Evolutionary conservation across 345 rosid genomes (phyloP), one percentile per base, ranked within the genome.

Genomic region (Populus nigra): DNA sequence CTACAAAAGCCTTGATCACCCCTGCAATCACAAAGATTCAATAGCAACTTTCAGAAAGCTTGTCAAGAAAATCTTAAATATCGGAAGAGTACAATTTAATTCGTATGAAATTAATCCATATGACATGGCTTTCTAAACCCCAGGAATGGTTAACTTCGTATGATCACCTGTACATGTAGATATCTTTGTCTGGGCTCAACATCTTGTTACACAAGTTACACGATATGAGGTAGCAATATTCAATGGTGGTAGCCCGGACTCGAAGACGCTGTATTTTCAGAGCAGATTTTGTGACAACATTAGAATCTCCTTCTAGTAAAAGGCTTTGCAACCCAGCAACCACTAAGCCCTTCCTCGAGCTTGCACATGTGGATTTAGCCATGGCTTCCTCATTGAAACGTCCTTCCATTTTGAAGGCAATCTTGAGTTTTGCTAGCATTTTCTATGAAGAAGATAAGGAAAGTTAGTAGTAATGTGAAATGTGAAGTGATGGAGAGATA

Each of bases 1-100:
- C 95, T 92, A 79, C 97, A 94, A 76, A 88, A 94, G 5, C 95
- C 98, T 83, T 83, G 80, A 72, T 94, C 97, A 68, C 97, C 95
- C 82, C 95, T 93, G 88, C 77, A 76, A 45, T 50, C 41, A 65
- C 39, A 15, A 5, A 22, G 0, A 68, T 5, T 35, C 23, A 41
- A 5, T 16, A 33, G 23, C n/a, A 33, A 31, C 5, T 65, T 69
- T 69, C 55, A 69, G 25, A 69, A 39, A 16, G 13, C 13, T 22
- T 65, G 4, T 39, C 43, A 10, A 39, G 69, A 27, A 17, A 31
- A 13, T 8, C 65, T 31, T 15, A 3, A 67, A 67, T 33, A 33
- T 33, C 1, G 70, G 15, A 67, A 59, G 27, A 59, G 23, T 23
- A 59, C 65, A 59, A 10, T n/a, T 3, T 10, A 47, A 47, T 47